These are phyloP conservation scores for Paracorniculantispora psalliotae DNA, from an alignment of 2,329 filamentous ascomycete species.

Conservation along the genomic window DNA sequence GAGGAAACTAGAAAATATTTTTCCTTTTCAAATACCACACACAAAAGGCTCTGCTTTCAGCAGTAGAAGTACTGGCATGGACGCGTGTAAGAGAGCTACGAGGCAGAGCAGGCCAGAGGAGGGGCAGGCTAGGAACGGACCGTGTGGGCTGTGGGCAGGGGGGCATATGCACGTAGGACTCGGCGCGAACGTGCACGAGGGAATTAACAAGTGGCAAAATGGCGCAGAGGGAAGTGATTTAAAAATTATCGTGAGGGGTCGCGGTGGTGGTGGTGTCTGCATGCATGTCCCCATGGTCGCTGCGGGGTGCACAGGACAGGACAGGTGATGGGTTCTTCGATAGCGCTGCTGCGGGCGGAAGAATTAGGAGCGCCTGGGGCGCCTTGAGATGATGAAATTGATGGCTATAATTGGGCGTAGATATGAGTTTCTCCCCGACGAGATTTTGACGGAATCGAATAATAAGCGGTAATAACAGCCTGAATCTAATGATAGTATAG, in stretches of 20 bases:
- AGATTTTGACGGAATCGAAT: too few relatives aligned
- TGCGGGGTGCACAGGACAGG: not conserved
- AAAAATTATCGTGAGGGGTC: not conserved
- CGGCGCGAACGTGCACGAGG: not conserved
- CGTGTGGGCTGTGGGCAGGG: not conserved
- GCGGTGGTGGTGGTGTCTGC: not conserved
- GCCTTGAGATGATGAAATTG: not conserved
- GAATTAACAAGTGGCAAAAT: not conserved
- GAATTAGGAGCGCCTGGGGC: conserved; percentile 4
- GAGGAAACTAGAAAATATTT: not conserved
- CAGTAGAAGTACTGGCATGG: not conserved
- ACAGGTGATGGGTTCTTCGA: not conserved
- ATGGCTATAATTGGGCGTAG: not conserved
- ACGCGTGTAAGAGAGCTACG: not conserved
- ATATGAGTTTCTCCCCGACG: not conserved
- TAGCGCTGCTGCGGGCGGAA: not conserved
- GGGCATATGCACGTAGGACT: not conserved
- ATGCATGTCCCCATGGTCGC: not conserved
- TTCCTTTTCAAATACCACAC: not conserved
- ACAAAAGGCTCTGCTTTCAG: not conserved
- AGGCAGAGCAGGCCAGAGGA: not conserved
- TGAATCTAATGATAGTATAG: too few relatives aligned
- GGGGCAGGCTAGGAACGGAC: conserved; percentile 5
- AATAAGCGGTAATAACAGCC: too few relatives aligned
- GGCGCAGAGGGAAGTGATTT: too few relatives aligned